Base-by-base conservation (phyloP, 2,329 filamentous ascomycete species). In the Neonectria ditissima region DNA sequence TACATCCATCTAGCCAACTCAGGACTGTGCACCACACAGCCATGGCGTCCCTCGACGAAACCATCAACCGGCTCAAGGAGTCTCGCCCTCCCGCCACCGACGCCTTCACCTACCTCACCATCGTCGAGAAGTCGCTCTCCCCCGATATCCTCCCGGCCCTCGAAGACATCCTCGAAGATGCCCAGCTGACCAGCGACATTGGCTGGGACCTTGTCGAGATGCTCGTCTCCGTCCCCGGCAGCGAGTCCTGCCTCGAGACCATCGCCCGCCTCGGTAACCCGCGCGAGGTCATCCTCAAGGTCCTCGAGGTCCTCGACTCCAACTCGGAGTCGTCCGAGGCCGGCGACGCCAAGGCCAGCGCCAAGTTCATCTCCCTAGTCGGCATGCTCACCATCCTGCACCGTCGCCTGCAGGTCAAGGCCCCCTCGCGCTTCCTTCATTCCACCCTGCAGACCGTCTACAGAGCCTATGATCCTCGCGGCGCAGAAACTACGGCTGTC, bases 181-280 rank as follows among this genome's bases (percentile, higher is more conserved):
- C 84, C 10, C 83, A 86, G 62, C 81, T 94, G 60, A 92, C 91
- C 3, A 87, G 86, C 64, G 91, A 93, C 60, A 94, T 95, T 71
- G 92, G 92, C 53, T 96, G 92, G 92, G 92, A 96, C 76, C 81
- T 95, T 55, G 90, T 96, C 22, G 90, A 92, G 74, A 87, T 93
- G 73, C 85, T 96, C 5, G 83, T 94, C 24, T 84, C 87, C 37
- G 80, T 93, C 5, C 84, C 91, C 1, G 88, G 85, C 13, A 90
- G 89, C n/a, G 89, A 91, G 69, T 78, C 84, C 50, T 94, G 92
- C 74, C 82, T 95, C 16, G 87, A 91, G 74, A 91, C 90, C 30
- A 89, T 95, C 55, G 92, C 92, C 32, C 86, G 89, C 24, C 83
- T 93, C 41, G 92, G 92, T 54, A 96, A 95, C 74, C 92, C 92